Percentiles rank a stretch among this genome's conserved stretches.
Evolutionary conservation across 768 basidiomycete genomes (phyloP).

Genomic region (Exsudoporus frostii): DNA sequence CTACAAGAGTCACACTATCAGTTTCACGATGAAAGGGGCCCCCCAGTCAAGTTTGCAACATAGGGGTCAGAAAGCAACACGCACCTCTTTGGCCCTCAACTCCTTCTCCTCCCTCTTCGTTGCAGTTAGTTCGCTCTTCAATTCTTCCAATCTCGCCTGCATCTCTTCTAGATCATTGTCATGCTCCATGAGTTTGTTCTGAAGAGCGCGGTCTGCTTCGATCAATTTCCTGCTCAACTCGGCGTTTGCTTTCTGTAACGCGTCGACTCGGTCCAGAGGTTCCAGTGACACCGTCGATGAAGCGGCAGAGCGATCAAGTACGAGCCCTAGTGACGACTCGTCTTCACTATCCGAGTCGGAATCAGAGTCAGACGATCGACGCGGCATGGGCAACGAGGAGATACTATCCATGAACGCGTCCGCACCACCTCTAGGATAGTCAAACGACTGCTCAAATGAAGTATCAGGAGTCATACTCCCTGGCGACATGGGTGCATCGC

Average conservation of each 20-base stretch:
- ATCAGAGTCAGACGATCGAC: slow-evolving; percentile 39
- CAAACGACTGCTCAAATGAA: slow-evolving; percentile 35
- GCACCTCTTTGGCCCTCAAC: slow-evolving; percentile 78
- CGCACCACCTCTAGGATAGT: slow-evolving; percentile 32
- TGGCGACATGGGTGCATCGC: slow-evolving; percentile 24
- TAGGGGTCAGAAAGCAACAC: slow-evolving; percentile 12
- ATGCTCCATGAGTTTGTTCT: slow-evolving; percentile 67
- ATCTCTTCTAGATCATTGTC: slow-evolving; percentile 83
- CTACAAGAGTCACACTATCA: slow-evolving; percentile 34
- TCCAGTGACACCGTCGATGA: slow-evolving; percentile 71
- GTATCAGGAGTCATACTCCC: slow-evolving; percentile 36
- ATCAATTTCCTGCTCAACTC: slow-evolving; percentile 74
- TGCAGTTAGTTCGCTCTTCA: slow-evolving; percentile 68
- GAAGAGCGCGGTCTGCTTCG: slow-evolving; percentile 69
- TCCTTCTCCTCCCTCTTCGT: slow-evolving; percentile 94
- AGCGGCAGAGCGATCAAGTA: slow-evolving; percentile 55
- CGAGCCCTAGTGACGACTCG: slow-evolving; percentile 49
- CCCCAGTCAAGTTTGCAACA: not conserved
- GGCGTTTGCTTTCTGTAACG: slow-evolving; percentile 65
- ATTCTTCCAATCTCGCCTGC: slow-evolving; percentile 73
- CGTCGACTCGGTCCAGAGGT: slow-evolving; percentile 69
- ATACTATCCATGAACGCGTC: slow-evolving; percentile 47
- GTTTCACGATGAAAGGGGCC: not conserved
- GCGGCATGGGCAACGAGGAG: slow-evolving; percentile 59
- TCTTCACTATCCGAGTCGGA: slow-evolving; percentile 51